Evolutionary conservation across 495 filamentous ascomycete genomes (phyloP), one percentile per base, ranked within the genome.

Genomic region (Acidiella bohemica): DNA sequence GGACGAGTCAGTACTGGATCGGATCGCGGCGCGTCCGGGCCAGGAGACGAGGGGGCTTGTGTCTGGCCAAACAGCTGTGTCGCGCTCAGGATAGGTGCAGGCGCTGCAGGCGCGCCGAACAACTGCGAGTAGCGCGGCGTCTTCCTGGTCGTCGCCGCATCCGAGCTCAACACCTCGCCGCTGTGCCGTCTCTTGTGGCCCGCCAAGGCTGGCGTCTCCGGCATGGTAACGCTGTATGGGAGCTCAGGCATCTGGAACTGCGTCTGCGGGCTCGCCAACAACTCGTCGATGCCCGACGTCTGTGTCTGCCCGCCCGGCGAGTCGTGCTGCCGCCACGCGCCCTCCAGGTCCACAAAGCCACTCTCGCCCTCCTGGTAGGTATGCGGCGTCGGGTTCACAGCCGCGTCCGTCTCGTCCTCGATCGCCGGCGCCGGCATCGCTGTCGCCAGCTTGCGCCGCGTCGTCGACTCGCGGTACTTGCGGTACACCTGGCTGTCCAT

Each of bases 41-140:
- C 9, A 8, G 58, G 59, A 16, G 63, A 64, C 1, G 63, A 62
- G 21, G 52, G 42, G 4, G 54, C 59, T 36, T 65, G 63, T 9
- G 63, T 66, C 12, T 53, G 46, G 16, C 59, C 51, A 43, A 66
- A 66, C 25, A 53, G 46, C 42, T 66, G 63, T 4, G 54, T 64
- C 29, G 63, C 46, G 30, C 49, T 51, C 49, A 66, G 53, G 19
- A 35, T 36, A 2, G 42, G 20, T 0, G 22, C 49, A n/a, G n/a
- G n/a, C 14, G 25, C 30, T 8, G 29, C 36, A 13, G 27, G 47
- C n/a, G 41, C 45, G 4, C 40, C 42, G 41, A 53, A 55, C 11
- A 63, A 49, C 35, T 53, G 41, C n/a, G 59, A 49, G 19, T 55
- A 45, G 12, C 51, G 51, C 5, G 61, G 59, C 5, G 57, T 59